Evolutionary conservation across 164 flowering plant species (phyloP).

Genomic region (Magnolia sinica): DNA sequence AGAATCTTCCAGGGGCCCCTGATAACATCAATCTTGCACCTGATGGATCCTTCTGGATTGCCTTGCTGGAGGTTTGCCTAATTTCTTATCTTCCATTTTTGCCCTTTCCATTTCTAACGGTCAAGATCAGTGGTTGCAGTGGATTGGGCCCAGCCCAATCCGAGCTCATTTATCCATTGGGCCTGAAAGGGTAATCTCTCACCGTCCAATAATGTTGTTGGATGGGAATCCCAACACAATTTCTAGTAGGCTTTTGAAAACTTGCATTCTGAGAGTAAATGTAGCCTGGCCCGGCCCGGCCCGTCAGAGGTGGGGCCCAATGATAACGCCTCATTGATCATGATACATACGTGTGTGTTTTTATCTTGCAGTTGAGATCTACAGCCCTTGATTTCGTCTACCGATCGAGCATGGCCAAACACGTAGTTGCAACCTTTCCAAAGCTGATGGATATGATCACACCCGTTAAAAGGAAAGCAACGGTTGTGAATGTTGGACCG

Average conservation of each 20-base stretch:
- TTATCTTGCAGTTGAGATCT: constrained; percentile 27
- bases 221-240: too few relatives aligned
- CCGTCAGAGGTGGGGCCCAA: too few relatives aligned
- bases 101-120: too few relatives aligned
- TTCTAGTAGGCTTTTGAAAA: too few relatives aligned
- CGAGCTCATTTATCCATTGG: too few relatives aligned
- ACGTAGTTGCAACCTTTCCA: constrained; percentile 40
- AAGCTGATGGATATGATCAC: constrained; percentile 10
- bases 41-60: constrained; percentile 83
- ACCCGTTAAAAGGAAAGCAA: constrained; percentile 29
- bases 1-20: constrained; percentile 73
- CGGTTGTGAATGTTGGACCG: constrained; percentile 52
- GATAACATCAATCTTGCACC: constrained; percentile 78
- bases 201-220: too few relatives aligned
- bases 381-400: constrained; percentile 31
- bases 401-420: constrained; percentile 33
- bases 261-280: too few relatives aligned
- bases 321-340: background rate
- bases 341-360: background rate
- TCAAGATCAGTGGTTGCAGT: too few relatives aligned
- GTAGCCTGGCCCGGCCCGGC: too few relatives aligned
- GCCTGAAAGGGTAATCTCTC: too few relatives aligned
- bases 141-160: too few relatives aligned
- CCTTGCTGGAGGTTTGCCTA: constrained; percentile 39
- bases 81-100: background rate